These are phyloP conservation scores for Trifolium pratense DNA, from an alignment of 306 rosid genomes.

Conservation along the genomic window DNA sequence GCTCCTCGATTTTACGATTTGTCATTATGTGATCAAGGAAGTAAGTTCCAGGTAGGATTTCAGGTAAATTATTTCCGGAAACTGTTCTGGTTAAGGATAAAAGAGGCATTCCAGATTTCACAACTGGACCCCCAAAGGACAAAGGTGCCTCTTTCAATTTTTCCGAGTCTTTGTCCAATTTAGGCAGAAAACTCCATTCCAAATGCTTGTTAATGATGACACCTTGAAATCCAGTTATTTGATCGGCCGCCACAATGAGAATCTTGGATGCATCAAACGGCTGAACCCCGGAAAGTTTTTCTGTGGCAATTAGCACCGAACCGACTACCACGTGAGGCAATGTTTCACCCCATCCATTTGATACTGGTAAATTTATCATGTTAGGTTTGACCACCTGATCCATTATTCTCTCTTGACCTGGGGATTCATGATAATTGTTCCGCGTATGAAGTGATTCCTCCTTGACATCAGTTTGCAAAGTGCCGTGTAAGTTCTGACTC, in stretches of 20 bases:
- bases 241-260: constrained; percentile 76
- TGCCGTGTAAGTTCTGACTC: constrained; percentile 41
- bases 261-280: constrained; percentile 79
- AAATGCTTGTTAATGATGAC: constrained; percentile 77
- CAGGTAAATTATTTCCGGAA: constrained; percentile 46
- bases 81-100: constrained; percentile 60
- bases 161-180: constrained; percentile 56
- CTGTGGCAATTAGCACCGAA: constrained; percentile 72
- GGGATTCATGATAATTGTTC: constrained; percentile 49
- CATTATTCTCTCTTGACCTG: constrained; percentile 43
- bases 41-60: constrained; percentile 73
- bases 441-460: constrained; percentile 39
- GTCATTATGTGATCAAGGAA: constrained; percentile 69
- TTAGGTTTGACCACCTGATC: constrained; percentile 48
- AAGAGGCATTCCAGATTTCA: constrained; percentile 65
- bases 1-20: constrained; percentile 52
- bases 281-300: constrained; percentile 59
- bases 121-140: constrained; percentile 78
- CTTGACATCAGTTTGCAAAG: constrained; percentile 46
- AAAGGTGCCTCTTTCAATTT: constrained; percentile 64
- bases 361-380: constrained; percentile 45
- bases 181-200: constrained; percentile 64
- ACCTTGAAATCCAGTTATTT: constrained; percentile 74
- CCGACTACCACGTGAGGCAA: constrained; percentile 55
- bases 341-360: constrained; percentile 47